phyloP scores from a whole-genome alignment of 768 basidiomycete species.

The Tephrocybe sp. region DNA sequence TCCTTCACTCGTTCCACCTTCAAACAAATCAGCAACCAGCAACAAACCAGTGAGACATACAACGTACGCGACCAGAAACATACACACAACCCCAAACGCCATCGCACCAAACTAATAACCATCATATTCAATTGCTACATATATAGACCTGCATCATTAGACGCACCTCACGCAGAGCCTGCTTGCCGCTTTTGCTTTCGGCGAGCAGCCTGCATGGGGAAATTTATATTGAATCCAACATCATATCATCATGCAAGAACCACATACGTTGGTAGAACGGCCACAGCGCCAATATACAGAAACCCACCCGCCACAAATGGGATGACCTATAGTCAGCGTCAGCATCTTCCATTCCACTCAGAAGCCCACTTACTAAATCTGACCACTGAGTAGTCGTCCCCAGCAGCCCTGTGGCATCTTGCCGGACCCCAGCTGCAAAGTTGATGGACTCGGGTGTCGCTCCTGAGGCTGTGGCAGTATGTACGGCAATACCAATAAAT shows the following conservation, averaged over 20 bases:
- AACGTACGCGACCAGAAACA: slow-evolving; percentile 80
- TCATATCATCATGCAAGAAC: slow-evolving; percentile 5
- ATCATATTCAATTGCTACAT: slow-evolving; percentile 2
- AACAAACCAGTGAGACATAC: background rate
- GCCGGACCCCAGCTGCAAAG: slow-evolving; percentile 75
- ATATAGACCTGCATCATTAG: slow-evolving; percentile 8
- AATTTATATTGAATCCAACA: slow-evolving; percentile 11
- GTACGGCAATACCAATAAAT: slow-evolving; percentile 85
- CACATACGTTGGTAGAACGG: slow-evolving; percentile 84
- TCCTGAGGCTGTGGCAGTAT: slow-evolving; percentile 62
- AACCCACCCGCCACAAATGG: slow-evolving; percentile 91
- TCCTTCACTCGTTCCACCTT: slow-evolving; percentile 72
- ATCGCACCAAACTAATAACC: slow-evolving; percentile 79
- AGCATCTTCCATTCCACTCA: background rate
- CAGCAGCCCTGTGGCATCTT: slow-evolving; percentile 71
- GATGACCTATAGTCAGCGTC: slow-evolving; percentile 57
- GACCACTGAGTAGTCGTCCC: slow-evolving; percentile 78
- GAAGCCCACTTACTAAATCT: slow-evolving; percentile 85
- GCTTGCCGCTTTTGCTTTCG: slow-evolving; percentile 84
- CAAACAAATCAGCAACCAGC: slow-evolving; percentile 2
- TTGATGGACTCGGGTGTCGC: slow-evolving; percentile 42
- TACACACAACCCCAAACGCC: slow-evolving; percentile 87
- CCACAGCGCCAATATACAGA: slow-evolving; percentile 90
- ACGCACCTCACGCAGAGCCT: slow-evolving; percentile 87
- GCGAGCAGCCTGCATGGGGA: slow-evolving; percentile 55